Base-by-base conservation (phyloP, 805 yeast species). In the Pichia insulana region DNA sequence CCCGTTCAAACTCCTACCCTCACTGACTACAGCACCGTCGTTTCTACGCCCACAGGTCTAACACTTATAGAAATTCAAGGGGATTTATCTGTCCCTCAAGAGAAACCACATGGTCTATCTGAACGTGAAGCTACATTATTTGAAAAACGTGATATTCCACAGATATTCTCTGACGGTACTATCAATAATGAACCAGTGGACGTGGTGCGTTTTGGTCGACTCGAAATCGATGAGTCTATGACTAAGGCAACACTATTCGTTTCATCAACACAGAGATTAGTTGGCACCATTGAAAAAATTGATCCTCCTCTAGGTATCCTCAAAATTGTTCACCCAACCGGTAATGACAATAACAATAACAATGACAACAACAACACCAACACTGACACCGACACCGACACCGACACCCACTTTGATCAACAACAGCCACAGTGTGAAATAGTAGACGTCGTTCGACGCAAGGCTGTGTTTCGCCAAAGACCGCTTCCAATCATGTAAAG, bases 401-500 rank as follows among this genome's bases (percentile, higher is more conserved):
- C n/a, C n/a, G n/a, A n/a, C n/a, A n/a, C n/a, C n/a, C n/a, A n/a
- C n/a, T n/a, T n/a, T n/a, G n/a, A n/a, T n/a, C n/a, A n/a, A n/a
- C n/a, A n/a, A n/a, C 25, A 22, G 8, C 25, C 25, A 8, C 25
- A 22, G 7, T 70, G 81, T 4, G 64, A 74, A 47, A 60, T 83
- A 50, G 60, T 78, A 9, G 90, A 83, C 55, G 61, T 84, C 1
- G 68, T 84, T 3, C 62, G 62, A 27, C 69, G 72, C 47, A 81
- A 80, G 53, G 59, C 83, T 16, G 67, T 80, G 8, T 84, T 84
- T 55, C 73, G 68, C 38, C 73, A 74, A 32, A 67, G 94, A 48
- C 92, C 94, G 0, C 63, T 84, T 39, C 94, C 94, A 4, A 78
- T 83, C 39, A 82, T 83, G 89, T 81, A 56, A 65, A 18, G 20